A percentile compares a stretch with the other conserved stretches of the same genome.
These are phyloP conservation scores for Acaromyces ingoldii DNA, from an alignment of 1,284 basidiomycete genomes.

Conservation along the genomic window DNA sequence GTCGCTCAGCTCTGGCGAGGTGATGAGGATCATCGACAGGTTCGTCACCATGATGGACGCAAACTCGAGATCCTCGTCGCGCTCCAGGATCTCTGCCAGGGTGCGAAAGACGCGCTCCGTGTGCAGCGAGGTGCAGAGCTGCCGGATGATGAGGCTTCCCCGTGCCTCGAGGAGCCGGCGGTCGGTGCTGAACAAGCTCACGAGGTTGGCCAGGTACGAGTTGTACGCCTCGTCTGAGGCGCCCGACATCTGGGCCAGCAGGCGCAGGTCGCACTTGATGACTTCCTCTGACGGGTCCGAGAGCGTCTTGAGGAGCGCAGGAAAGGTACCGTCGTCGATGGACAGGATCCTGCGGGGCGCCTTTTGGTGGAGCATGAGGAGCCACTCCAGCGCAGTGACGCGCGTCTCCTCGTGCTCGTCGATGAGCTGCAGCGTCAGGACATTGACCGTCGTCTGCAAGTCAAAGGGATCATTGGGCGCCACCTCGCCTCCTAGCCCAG, in stretches of 20 bases:
- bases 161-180: conserved; percentile 80
- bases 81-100: conserved; percentile 93
- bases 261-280: conserved; percentile 89
- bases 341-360: conserved; percentile 93
- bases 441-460: conserved; percentile 84
- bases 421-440: conserved; percentile 85
- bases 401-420: conserved; percentile 95
- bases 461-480: conserved; percentile 73
- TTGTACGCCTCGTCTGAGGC: conserved; percentile 93
- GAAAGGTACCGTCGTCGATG: conserved; percentile 94
- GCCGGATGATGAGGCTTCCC: conserved; percentile 91
- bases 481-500: too few species aligned
- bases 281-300: conserved; percentile 97
- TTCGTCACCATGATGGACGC: conserved; percentile 96
- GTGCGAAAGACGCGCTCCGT: conserved; percentile 93
- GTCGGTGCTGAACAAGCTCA: conserved; percentile 93
- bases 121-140: conserved; percentile 88
- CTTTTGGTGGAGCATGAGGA: conserved; percentile 97
- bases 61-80: conserved; percentile 97
- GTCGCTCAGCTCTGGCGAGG: conserved; percentile 87
- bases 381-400: conserved; percentile 92
- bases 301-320: conserved; percentile 86
- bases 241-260: conserved; percentile 87
- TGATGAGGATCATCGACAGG: conserved; percentile 91
- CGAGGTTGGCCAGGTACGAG: conserved; percentile 87